Percentiles rank a stretch among this genome's conserved stretches.
Conservation (phyloP, 1,139 yeast species). For the Scheffersomyces parashehatae region DNA sequence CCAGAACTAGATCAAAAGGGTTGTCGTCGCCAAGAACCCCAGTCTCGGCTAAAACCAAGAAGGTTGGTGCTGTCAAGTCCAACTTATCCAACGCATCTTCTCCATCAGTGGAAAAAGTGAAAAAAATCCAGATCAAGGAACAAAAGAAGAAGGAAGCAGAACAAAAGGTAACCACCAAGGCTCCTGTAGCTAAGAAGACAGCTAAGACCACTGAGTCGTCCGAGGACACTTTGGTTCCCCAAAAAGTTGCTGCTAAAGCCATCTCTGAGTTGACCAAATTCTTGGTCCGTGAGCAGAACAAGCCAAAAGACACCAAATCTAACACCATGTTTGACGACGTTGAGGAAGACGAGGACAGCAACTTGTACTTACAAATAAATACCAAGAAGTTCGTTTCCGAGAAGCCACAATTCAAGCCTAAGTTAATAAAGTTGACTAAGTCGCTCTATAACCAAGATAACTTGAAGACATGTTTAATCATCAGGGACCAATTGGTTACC, state of each 20-base stretch:
- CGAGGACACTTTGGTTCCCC: slow-evolving; percentile 6
- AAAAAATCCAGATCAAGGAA: slow-evolving; percentile 3
- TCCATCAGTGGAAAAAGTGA: slow-evolving; percentile 4
- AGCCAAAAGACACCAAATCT: slow-evolving; percentile 28
- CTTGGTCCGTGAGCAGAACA: slow-evolving; percentile 23
- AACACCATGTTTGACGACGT: slow-evolving; percentile 41
- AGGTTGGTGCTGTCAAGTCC: slow-evolving; percentile 13
- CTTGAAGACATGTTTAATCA: slow-evolving; percentile 67
- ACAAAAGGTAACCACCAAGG: slow-evolving; percentile 1
- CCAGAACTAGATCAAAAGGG: slow-evolving; percentile 14
- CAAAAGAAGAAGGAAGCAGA: slow-evolving; percentile 5
- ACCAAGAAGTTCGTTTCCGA: slow-evolving; percentile 63
- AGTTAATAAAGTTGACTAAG: slow-evolving; percentile 55
- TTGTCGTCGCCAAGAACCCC: slow-evolving; percentile 16
- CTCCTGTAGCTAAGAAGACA: slow-evolving; percentile 1
- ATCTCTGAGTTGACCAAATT: slow-evolving; percentile 53
- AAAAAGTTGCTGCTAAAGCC: slow-evolving; percentile 37
- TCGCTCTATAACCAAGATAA: slow-evolving; percentile 46
- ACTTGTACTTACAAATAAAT: slow-evolving; percentile 60
- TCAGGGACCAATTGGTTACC: slow-evolving; percentile 65
- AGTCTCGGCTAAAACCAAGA: slow-evolving; percentile 13
- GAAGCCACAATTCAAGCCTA: slow-evolving; percentile 73
- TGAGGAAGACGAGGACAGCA: slow-evolving; percentile 55
- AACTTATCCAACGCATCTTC: slow-evolving; percentile 15
- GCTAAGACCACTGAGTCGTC: not conserved